A percentile compares a stretch with the other conserved stretches of the same genome.
These are phyloP conservation scores for Spathaspora hagerdaliae DNA, from an alignment of 805 yeast genomes.

Conservation along the genomic window DNA sequence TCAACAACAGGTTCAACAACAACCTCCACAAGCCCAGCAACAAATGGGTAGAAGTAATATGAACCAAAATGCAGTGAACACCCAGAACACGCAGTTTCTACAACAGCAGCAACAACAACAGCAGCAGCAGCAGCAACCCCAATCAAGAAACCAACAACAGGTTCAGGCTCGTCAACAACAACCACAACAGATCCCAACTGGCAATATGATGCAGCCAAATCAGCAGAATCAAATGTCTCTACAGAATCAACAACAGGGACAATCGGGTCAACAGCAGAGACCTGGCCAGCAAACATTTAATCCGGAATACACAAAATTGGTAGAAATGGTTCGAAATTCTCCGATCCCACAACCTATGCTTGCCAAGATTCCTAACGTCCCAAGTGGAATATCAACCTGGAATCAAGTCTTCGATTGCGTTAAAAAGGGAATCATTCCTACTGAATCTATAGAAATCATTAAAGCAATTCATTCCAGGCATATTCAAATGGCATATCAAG, in stretches of 20 bases:
- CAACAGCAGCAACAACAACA: constrained; percentile 51
- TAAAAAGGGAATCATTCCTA: constrained; percentile 55
- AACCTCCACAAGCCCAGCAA: constrained; percentile 17
- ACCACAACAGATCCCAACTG: constrained; percentile 3
- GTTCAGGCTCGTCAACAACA: constrained; percentile 20
- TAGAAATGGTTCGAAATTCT: constrained; percentile 49
- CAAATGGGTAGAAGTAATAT: constrained; percentile 10
- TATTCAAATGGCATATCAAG: constrained; percentile 51
- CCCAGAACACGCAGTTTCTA: constrained; percentile 25
- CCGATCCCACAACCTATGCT: constrained; percentile 72
- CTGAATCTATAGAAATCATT: constrained; percentile 53
- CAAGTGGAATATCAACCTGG: constrained; percentile 80
- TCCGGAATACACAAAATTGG: constrained; percentile 14
- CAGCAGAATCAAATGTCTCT: constrained; percentile 9
- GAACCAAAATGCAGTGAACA: constrained; percentile 28
- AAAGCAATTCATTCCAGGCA: constrained; percentile 68
- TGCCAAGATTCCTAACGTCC: constrained; percentile 67
- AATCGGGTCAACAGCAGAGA: constrained; percentile 10
- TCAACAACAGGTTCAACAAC: constrained; percentile 7
- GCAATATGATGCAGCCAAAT: constrained; percentile 2
- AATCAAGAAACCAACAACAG: constrained; percentile 30
- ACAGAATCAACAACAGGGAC: constrained; percentile 17
- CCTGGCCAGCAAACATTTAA: not conserved
- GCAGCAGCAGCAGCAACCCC: constrained; percentile 36
- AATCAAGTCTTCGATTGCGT: constrained; percentile 64